phyloP scores from a whole-genome alignment of 164 flowering plant genomes.

The Nymphaea thermarum region DNA sequence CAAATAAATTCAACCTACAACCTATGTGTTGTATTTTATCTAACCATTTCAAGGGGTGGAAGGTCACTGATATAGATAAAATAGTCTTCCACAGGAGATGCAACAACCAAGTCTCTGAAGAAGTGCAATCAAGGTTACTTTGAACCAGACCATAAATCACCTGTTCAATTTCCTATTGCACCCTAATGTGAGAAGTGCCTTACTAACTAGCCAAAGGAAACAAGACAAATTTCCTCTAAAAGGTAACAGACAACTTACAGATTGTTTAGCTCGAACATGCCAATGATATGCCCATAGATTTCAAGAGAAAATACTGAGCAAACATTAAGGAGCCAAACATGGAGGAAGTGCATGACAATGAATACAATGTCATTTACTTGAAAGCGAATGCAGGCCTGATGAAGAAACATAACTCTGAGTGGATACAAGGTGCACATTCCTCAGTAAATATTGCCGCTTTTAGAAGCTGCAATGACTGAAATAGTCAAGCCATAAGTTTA shows the following conservation, averaged over 20 bases:
- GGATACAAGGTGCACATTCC: conserved; percentile 93
- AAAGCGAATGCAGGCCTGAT: neutral
- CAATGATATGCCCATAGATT: conserved; percentile 86
- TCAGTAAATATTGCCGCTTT: conserved; percentile 73
- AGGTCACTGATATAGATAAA: conserved; percentile 84
- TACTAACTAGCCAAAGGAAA: neutral
- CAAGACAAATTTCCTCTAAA: neutral
- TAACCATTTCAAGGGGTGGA: conserved; percentile 53
- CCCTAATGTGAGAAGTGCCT: neutral
- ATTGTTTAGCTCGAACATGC: conserved; percentile 99
- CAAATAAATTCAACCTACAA: neutral
- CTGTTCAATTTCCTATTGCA: neutral
- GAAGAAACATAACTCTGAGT: conserved; percentile 4
- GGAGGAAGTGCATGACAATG: neutral
- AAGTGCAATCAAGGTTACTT: conserved; percentile 1
- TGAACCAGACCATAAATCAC: neutral
- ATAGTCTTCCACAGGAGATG: conserved; percentile 95
- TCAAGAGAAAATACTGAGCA: conserved; percentile 81
- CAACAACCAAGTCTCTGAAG: conserved; percentile 83
- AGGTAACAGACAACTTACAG: conserved; percentile 52
- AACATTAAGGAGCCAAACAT: conserved; percentile 28
- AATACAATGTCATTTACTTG: neutral
- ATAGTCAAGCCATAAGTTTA: neutral
- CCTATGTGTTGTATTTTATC: neutral
- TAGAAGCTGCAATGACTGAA: conserved; percentile 83